phyloP scores from a whole-genome alignment of 2,329 filamentous ascomycete species.

The Aspergillus fijiensis region DNA sequence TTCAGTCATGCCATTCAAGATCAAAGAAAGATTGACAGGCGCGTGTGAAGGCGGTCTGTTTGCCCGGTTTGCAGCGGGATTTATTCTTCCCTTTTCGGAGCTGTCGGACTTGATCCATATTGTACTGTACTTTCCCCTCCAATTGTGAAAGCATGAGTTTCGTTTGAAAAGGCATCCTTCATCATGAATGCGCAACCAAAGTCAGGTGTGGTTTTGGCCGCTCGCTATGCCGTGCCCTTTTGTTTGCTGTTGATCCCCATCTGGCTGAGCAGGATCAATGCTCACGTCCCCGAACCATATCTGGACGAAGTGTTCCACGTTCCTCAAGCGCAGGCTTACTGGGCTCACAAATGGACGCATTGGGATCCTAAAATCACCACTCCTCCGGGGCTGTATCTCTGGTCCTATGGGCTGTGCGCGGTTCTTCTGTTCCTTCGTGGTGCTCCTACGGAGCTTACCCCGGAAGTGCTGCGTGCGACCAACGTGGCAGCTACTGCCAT shows the following conservation, averaged over 20 bases:
- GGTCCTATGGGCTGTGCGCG: conserved; percentile 48
- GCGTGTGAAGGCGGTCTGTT: conserved; percentile 24
- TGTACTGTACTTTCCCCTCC: neutral
- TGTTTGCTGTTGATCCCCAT: conserved; percentile 34
- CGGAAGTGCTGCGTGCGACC: conserved; percentile 37
- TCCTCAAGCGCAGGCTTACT: conserved; percentile 87
- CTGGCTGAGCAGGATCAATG: conserved; percentile 49
- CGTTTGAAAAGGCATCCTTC: neutral
- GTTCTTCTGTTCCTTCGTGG: conserved; percentile 23
- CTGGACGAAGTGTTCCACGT: conserved; percentile 64
- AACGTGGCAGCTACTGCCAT: conserved; percentile 39
- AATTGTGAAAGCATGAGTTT: neutral
- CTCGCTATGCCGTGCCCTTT: conserved; percentile 39
- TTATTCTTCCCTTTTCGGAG: neutral
- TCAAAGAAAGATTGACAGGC: conserved; percentile 4
- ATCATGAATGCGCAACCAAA: conserved; percentile 34
- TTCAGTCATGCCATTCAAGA: neutral
- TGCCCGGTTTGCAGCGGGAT: conserved; percentile 33
- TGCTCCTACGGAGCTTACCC: conserved; percentile 34
- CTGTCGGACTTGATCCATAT: neutral
- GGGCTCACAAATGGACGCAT: conserved; percentile 66
- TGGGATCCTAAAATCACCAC: conserved; percentile 99
- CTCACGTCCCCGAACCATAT: conserved; percentile 57
- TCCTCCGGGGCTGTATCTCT: conserved; percentile 75
- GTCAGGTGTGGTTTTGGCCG: conserved; percentile 35